A percentile compares a stretch with the other conserved stretches of the same genome.
phyloP scores from a whole-genome alignment of 331 rosid species.

The Ulmus americana region DNA sequence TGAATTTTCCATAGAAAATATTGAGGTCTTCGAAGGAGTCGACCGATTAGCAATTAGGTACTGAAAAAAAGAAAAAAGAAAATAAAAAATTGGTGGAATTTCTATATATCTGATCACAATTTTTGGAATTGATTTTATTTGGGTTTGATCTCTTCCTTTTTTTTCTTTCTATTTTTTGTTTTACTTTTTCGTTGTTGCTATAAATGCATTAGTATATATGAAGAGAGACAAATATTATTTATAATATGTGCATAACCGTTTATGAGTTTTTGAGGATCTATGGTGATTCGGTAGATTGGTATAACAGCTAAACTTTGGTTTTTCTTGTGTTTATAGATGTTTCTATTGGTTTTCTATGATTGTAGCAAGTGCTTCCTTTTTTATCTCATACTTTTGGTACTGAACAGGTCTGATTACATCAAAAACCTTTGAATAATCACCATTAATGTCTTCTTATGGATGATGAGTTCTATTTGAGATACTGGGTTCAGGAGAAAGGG shows the following conservation, averaged over 20 bases:
- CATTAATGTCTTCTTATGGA: neutral
- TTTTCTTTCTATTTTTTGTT: neutral
- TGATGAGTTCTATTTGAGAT: neutral
- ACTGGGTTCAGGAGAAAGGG: neutral
- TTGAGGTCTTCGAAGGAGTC: neutral
- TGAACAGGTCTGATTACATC: neutral
- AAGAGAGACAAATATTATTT: neutral
- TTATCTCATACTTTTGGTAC: neutral
- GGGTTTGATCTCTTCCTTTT: neutral
- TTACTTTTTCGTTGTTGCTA: neutral
- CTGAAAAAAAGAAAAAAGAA: neutral
- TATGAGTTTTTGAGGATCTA: neutral
- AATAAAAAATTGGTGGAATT: neutral
- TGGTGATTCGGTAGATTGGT: neutral
- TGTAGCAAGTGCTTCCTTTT: neutral
- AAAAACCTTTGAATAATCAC: neutral
- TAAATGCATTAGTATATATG: neutral
- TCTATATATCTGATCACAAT: neutral
- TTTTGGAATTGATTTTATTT: neutral
- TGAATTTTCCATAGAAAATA: neutral
- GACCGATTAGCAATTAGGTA: constrained; percentile 16
- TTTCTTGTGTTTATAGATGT: neutral
- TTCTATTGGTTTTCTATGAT: neutral
- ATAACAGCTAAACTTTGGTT: neutral
- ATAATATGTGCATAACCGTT: neutral